phyloP scores from a whole-genome alignment of 176 grass and related monocot species.

The Elaeis guineensis region DNA sequence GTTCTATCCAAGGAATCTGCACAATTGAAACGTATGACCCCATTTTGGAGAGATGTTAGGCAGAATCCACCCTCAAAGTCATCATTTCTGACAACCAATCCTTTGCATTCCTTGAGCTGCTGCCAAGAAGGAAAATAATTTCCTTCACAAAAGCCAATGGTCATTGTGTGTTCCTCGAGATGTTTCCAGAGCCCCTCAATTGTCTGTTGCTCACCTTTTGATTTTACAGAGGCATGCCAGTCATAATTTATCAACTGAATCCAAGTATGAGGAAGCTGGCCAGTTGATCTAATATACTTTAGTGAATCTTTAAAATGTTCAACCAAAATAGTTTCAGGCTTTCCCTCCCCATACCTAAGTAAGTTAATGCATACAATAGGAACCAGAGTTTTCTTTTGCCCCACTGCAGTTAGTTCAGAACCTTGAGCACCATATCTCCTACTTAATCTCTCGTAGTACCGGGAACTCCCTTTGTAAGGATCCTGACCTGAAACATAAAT shows the following conservation, averaged over 20 bases:
- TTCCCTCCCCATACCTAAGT: constrained; percentile 70
- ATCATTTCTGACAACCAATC: constrained; percentile 51
- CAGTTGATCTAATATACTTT: constrained; percentile 54
- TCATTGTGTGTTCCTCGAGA: constrained; percentile 74
- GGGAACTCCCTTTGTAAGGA: constrained; percentile 77
- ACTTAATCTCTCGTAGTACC: constrained; percentile 81
- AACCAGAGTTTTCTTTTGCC: constrained; percentile 73
- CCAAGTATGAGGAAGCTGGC: constrained; percentile 59
- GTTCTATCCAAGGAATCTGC: constrained; percentile 98
- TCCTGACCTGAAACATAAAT: constrained; percentile 79
- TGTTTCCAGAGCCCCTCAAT: constrained; percentile 81
- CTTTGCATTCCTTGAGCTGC: constrained; percentile 70
- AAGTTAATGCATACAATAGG: constrained; percentile 93
- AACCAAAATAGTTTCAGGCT: constrained; percentile 80
- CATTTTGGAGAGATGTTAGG: constrained; percentile 76
- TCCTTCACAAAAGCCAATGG: constrained; percentile 88
- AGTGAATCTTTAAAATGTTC: constrained; percentile 84
- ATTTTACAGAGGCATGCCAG: constrained; percentile 87
- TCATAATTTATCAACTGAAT: constrained; percentile 99
- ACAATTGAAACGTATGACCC: constrained; percentile 97
- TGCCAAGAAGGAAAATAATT: constrained; percentile 60
- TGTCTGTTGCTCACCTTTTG: constrained; percentile 68
- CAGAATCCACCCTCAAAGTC: constrained; percentile 60
- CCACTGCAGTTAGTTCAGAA: constrained; percentile 41
- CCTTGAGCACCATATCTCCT: constrained; percentile 60